Evolutionary conservation across 352 stramenopile species (phyloP).

Genomic region (Globisporangium radiosum): DNA sequence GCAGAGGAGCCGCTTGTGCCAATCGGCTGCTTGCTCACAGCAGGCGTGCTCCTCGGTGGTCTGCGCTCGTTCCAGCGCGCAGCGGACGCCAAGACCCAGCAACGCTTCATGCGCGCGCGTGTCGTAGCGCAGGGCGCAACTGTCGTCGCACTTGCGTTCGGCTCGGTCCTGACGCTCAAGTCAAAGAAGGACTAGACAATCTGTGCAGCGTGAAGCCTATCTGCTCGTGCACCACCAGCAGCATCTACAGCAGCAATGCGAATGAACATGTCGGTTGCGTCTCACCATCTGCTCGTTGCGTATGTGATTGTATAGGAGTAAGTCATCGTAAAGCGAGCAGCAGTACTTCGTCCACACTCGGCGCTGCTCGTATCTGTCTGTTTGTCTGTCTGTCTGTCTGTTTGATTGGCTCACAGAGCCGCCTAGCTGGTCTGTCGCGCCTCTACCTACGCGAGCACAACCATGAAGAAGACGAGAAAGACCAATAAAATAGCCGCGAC

Average conservation of each 20-base stretch:
- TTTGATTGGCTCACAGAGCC: no score
- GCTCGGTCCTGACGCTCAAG: slow-evolving; percentile 63
- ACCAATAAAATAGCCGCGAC: slow-evolving; percentile 83
- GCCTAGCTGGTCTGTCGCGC: background rate
- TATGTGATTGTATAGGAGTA: no score
- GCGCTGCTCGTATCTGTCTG: no score
- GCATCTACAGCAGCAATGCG: no score
- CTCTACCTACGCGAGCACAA: slow-evolving; percentile 69
- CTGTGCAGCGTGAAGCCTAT: background rate
- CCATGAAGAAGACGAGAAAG: slow-evolving; percentile 88
- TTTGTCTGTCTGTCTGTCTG: no score
- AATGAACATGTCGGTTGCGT: no score
- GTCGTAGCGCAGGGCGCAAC: slow-evolving; percentile 69
- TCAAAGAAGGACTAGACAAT: slow-evolving; percentile 21
- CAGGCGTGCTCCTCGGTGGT: slow-evolving; percentile 50
- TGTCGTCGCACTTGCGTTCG: slow-evolving; percentile 54
- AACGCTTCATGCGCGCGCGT: slow-evolving; percentile 76
- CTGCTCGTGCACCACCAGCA: no score
- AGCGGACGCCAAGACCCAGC: slow-evolving; percentile 63
- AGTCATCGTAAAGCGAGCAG: no score
- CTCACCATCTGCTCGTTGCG: no score
- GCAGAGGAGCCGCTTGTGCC: slow-evolving; percentile 72
- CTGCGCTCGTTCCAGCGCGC: slow-evolving; percentile 60
- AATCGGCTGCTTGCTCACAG: slow-evolving; percentile 56
- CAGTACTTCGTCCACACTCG: no score